These are phyloP conservation scores for Mycena amicta DNA, from an alignment of 768 basidiomycete genomes.

Conservation along the genomic window DNA sequence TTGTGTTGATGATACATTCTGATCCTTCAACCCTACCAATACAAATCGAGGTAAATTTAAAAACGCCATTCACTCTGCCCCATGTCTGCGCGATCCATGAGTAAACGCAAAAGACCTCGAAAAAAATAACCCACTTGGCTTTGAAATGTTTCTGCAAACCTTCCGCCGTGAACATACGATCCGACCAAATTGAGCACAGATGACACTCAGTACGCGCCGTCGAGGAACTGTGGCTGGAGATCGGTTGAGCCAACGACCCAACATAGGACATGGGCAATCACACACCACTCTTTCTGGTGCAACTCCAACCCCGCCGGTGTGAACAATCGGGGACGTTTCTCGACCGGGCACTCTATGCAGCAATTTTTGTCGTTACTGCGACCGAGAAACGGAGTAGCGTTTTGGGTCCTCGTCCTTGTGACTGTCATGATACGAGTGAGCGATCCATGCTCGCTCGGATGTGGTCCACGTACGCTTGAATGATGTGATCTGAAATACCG, in stretches of 20 bases:
- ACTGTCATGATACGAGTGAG: too few relatives aligned
- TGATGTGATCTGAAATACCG: conserved; percentile 4
- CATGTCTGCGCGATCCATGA: not conserved
- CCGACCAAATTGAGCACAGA: not conserved
- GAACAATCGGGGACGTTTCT: not conserved
- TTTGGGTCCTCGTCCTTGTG: conserved; percentile 1
- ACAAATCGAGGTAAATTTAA: not conserved
- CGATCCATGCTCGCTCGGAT: not conserved
- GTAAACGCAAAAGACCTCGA: too few relatives aligned
- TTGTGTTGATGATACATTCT: too few relatives aligned
- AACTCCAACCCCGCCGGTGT: not conserved
- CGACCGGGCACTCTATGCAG: not conserved
- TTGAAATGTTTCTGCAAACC: not conserved
- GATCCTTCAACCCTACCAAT: too few relatives aligned
- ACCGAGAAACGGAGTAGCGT: not conserved
- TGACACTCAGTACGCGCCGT: not conserved
- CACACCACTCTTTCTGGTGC: not conserved
- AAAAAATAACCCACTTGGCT: not conserved
- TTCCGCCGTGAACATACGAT: not conserved
- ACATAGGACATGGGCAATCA: too few relatives aligned
- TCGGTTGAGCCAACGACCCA: too few relatives aligned
- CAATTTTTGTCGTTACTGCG: not conserved
- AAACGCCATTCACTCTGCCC: not conserved
- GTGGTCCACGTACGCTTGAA: not conserved
- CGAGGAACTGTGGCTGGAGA: too few relatives aligned